Evolutionary conservation across 805 yeast species (phyloP).

Genomic region (Ogataea glucozyma): DNA sequence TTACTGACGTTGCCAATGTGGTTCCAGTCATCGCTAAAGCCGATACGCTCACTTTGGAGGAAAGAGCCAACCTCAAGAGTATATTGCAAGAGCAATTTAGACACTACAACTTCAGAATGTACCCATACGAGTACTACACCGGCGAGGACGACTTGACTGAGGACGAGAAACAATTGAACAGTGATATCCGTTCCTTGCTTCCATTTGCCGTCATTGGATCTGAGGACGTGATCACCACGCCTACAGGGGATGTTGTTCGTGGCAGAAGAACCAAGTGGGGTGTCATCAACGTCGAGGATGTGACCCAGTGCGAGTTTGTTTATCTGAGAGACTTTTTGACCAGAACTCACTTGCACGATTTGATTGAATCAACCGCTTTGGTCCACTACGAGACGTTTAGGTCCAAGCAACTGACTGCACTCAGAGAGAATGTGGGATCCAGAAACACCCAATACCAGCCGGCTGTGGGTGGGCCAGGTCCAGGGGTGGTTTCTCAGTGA

Average conservation of each 20-base stretch:
- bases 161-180: constrained; percentile 72
- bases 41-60: constrained; percentile 84
- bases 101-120: constrained; percentile 70
- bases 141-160: constrained; percentile 47
- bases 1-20: constrained; percentile 88
- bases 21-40: constrained; percentile 95
- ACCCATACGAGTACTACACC: constrained; percentile 65
- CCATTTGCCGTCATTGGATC: constrained; percentile 97
- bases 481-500: too few species aligned
- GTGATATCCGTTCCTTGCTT: constrained; percentile 70
- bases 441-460: constrained; percentile 36
- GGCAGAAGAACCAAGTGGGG: constrained; percentile 97
- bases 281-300: constrained; percentile 88
- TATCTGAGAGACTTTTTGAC: constrained; percentile 92
- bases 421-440: constrained; percentile 81
- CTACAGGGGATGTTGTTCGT: constrained; percentile 77
- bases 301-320: constrained; percentile 92
- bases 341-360: constrained; percentile 92
- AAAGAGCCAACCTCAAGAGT: constrained; percentile 77
- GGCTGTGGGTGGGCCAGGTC: constrained; percentile 6
- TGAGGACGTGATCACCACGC: constrained; percentile 64
- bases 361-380: constrained; percentile 87
- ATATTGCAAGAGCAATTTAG: constrained; percentile 74
- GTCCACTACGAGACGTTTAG: constrained; percentile 92
- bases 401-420: constrained; percentile 87